Conservation (phyloP, 169 alveolate genomes). For the Cryptosporidium viatorum region DNA sequence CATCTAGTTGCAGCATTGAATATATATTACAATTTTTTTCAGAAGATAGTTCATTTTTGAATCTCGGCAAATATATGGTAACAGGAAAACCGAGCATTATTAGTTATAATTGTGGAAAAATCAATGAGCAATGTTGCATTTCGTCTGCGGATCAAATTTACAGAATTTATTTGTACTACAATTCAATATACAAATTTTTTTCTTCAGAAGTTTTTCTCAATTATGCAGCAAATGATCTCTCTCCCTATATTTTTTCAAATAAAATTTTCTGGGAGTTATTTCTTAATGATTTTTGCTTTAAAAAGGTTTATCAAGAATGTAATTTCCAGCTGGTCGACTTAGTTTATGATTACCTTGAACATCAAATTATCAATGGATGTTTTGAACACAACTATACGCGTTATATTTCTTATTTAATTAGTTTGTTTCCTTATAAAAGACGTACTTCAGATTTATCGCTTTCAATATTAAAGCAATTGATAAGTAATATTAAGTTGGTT, state of each 20-base stretch:
- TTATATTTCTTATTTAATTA: not conserved
- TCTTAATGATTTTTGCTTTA: not conserved
- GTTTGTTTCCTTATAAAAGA: conserved; percentile 4
- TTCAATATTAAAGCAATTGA: conserved; percentile 11
- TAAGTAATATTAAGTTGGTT: conserved; percentile 4
- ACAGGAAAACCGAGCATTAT: not conserved
- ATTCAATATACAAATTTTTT: conserved; percentile 18
- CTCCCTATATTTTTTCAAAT: not conserved
- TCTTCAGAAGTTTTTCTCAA: not conserved
- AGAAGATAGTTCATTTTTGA: conserved; percentile 1
- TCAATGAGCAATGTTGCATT: not conserved
- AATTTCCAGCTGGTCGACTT: not conserved
- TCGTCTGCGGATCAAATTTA: not conserved
- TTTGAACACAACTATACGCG: not conserved
- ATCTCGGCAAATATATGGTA: conserved; percentile 24
- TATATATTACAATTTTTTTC: not conserved
- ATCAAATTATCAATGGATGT: conserved; percentile 5
- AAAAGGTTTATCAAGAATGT: not conserved
- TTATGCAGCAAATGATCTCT: not conserved
- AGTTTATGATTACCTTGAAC: conserved; percentile 17
- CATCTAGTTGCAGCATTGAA: not conserved
- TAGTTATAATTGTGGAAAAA: not conserved
- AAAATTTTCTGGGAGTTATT: conserved; percentile 22
- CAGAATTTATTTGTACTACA: not conserved
- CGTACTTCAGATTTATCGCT: not conserved